Evolutionary conservation across 73 alveolate genomes (phyloP).

Genomic region (Urostyla sp.): DNA sequence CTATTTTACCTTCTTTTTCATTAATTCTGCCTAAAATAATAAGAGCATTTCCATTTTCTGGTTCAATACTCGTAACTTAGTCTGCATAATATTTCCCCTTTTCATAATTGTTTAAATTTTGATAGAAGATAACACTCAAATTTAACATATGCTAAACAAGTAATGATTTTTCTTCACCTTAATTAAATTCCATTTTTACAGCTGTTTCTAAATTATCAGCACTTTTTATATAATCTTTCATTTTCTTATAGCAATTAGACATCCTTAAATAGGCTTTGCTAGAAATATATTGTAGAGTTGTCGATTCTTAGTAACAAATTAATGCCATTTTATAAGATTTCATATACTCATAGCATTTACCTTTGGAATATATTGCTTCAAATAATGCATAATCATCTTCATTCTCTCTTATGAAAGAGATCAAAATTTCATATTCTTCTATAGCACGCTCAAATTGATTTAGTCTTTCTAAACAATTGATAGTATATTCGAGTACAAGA

Average conservation of each 20-base stretch:
- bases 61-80: background rate
- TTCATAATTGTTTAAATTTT: background rate
- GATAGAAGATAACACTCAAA: background rate
- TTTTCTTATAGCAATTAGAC: constrained; percentile 52
- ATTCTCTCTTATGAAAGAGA: constrained; percentile 13
- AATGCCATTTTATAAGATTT: constrained; percentile 24
- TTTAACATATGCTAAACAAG: constrained; percentile 29
- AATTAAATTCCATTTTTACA: constrained; percentile 9
- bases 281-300: background rate
- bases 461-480: constrained; percentile 5
- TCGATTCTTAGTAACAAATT: constrained; percentile 3
- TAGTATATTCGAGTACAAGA: background rate
- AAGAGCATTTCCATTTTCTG: constrained; percentile 33
- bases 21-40: constrained; percentile 22
- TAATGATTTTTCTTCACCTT: background rate
- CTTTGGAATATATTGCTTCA: constrained; percentile 23
- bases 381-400: constrained; percentile 22
- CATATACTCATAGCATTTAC: constrained; percentile 19
- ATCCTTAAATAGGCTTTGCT: constrained; percentile 48
- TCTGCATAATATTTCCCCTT: constrained; percentile 30
- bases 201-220: constrained; percentile 47
- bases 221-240: constrained; percentile 40
- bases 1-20: constrained; percentile 13
- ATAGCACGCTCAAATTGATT: constrained; percentile 24
- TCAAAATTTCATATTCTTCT: background rate